Conservation (phyloP, 306 rosid species). For the Dicorynia guianensis region DNA sequence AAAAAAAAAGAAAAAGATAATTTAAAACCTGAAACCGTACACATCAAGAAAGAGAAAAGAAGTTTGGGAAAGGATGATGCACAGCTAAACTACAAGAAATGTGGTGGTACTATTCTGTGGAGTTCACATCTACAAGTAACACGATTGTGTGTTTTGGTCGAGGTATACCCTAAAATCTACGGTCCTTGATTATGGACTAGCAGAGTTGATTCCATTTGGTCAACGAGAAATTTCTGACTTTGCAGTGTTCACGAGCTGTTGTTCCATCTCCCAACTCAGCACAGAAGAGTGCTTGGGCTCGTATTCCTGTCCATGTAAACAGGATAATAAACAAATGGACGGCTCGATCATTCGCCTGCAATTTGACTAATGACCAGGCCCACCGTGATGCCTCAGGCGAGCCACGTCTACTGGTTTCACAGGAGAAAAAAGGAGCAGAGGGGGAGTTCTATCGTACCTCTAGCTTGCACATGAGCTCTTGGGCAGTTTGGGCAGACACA, state of each 20-base stretch:
- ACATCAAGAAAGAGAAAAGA: too few species aligned
- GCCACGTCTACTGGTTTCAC: not conserved
- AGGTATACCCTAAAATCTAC: conserved; percentile 37
- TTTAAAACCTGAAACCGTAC: too few species aligned
- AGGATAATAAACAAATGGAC: conserved; percentile 17
- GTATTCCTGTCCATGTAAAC: conserved; percentile 56
- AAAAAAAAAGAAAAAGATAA: not conserved
- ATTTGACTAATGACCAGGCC: not conserved
- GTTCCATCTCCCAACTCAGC: conserved; percentile 80
- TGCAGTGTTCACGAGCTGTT: conserved; percentile 55
- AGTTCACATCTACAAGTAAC: conserved; percentile 33
- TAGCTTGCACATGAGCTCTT: conserved; percentile 89
- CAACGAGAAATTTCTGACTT: conserved; percentile 66
- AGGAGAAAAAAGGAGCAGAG: too few species aligned
- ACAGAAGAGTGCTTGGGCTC: conserved; percentile 59
- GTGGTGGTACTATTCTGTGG: not conserved
- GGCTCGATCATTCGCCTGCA: conserved; percentile 38
- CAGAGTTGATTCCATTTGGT: not conserved
- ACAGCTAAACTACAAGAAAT: conserved; percentile 38
- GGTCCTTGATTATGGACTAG: conserved; percentile 25
- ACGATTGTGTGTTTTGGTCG: not conserved
- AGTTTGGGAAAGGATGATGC: conserved; percentile 34
- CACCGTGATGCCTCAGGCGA: not conserved
- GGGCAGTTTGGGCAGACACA: conserved; percentile 96
- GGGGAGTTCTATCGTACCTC: conserved; percentile 58